phyloP scores from a whole-genome alignment of 805 yeast species.

The Kodamaea leandrae region DNA sequence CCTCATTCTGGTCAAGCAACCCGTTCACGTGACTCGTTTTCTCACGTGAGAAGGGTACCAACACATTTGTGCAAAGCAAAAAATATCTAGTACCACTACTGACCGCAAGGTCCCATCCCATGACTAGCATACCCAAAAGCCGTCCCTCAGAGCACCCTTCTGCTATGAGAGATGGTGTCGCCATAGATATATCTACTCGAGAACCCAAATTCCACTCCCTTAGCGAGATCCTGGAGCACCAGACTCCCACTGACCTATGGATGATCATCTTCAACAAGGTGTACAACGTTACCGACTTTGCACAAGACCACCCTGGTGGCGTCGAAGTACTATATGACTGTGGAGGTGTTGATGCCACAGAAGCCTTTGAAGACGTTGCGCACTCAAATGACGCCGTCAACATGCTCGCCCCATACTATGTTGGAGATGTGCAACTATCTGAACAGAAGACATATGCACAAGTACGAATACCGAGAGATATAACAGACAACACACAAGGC shows the following conservation, averaged over 20 bases:
- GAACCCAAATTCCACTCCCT: background rate
- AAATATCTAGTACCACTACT: too few species aligned
- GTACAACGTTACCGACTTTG: constrained; percentile 68
- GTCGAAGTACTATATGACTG: constrained; percentile 72
- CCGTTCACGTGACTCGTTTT: too few species aligned
- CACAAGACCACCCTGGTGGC: constrained; percentile 77
- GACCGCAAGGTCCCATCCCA: too few species aligned
- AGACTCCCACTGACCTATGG: constrained; percentile 78
- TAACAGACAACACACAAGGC: background rate
- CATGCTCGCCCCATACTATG: constrained; percentile 29
- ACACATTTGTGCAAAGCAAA: too few species aligned
- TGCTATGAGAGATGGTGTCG: background rate
- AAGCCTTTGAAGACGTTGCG: constrained; percentile 53
- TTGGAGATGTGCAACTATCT: constrained; percentile 25
- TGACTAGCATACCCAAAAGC: too few species aligned
- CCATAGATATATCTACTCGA: too few species aligned
- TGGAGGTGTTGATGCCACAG: constrained; percentile 77
- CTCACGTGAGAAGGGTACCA: too few species aligned
- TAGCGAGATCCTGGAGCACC: constrained; percentile 68
- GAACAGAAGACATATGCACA: constrained; percentile 18
- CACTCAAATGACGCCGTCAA: constrained; percentile 35
- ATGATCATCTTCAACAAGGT: constrained; percentile 79
- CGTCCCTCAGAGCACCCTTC: too few species aligned
- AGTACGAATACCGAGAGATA: constrained; percentile 11
- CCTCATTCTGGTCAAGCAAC: too few species aligned